A percentile compares a stretch with the other conserved stretches of the same genome.
Conservation (phyloP, 768 basidiomycete genomes). For the Tylopilus vinaceipallidus region DNA sequence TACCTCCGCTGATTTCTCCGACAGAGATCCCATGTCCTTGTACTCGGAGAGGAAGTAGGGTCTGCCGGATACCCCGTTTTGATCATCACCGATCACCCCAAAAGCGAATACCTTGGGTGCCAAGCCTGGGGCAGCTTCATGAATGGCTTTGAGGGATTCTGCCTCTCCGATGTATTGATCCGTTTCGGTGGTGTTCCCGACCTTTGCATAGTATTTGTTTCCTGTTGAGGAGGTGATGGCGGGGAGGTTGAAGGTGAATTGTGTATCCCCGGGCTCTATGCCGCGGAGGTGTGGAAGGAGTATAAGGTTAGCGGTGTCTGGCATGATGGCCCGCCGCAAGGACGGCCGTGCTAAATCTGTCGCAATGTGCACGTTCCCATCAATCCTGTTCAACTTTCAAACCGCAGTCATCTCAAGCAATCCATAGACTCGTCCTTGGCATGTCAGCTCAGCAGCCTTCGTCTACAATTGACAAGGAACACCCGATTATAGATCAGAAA, state of each 20-base stretch:
- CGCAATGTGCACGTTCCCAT: neutral
- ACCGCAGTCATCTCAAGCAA: neutral
- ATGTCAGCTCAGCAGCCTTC: neutral
- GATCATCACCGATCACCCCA: slow-evolving; percentile 36
- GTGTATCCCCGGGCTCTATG: slow-evolving; percentile 49
- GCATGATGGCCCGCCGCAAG: slow-evolving; percentile 15
- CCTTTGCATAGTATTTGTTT: slow-evolving; percentile 59
- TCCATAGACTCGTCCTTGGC: neutral
- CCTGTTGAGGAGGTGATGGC: slow-evolving; percentile 57
- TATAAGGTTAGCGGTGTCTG: slow-evolving; percentile 13
- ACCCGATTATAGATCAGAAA: neutral
- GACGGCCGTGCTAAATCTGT: neutral
- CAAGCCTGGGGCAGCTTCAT: slow-evolving; percentile 63
- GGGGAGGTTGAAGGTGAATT: slow-evolving; percentile 47
- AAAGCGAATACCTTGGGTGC: slow-evolving; percentile 55
- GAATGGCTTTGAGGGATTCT: slow-evolving; percentile 63
- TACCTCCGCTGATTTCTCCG: slow-evolving; percentile 41
- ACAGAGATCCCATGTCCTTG: slow-evolving; percentile 54
- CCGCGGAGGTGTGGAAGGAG: slow-evolving; percentile 45
- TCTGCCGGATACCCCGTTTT: slow-evolving; percentile 32
- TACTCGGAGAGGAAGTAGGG: slow-evolving; percentile 78
- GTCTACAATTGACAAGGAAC: neutral
- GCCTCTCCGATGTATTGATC: slow-evolving; percentile 73
- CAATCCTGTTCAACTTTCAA: neutral
- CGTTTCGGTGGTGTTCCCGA: slow-evolving; percentile 46